Base-by-base conservation (phyloP, 129 eudicot species). In the Artemisia tridentata region DNA sequence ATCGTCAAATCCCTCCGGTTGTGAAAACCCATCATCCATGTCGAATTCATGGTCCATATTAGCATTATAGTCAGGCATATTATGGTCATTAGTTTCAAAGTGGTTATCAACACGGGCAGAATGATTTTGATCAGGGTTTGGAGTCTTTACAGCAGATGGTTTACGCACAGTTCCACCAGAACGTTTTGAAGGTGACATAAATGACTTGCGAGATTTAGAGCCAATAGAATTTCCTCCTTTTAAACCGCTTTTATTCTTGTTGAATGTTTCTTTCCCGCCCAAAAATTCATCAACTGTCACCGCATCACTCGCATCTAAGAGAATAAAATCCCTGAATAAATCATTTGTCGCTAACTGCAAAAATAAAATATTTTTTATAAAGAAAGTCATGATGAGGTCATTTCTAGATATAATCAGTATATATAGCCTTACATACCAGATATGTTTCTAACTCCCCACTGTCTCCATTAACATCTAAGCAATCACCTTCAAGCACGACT, bases 401-500 rank as follows among this genome's bases (percentile, higher is more conserved):
- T 12, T 57, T 54, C 61, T 17, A 69, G 57, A 55, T 15, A 10
- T 69, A 48, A 3, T n/a, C 66, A 61, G 45, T 7, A 20, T 61
- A 29, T 12, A 10, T 72, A 76, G 55, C 8, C 27, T 55, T 70
- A 59, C 67, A 50, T 85, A 93, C 99, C 96, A 93, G 88, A 82
- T 90, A 93, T 3, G 96, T 80, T 69, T 93, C 99, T 43, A 93
- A 81, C 65, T 93, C 99, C 68, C 99, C 96, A 47, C 80, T 69
- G 53, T 90, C 96, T 46, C 95, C 90, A 65, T 66, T 79, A 72
- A 91, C 85, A 82, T 93, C 96, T 72, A 93, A 79, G 82, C 92
- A 90, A 79, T 93, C 99, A 68, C 99, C 97, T 78, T 93, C 97
- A 31, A 90, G 96, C 51, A 93, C 96, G 58, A 89, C 93, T 25